Base-by-base conservation (phyloP, 495 filamentous ascomycete species). In the Terfezia claveryi region DNA sequence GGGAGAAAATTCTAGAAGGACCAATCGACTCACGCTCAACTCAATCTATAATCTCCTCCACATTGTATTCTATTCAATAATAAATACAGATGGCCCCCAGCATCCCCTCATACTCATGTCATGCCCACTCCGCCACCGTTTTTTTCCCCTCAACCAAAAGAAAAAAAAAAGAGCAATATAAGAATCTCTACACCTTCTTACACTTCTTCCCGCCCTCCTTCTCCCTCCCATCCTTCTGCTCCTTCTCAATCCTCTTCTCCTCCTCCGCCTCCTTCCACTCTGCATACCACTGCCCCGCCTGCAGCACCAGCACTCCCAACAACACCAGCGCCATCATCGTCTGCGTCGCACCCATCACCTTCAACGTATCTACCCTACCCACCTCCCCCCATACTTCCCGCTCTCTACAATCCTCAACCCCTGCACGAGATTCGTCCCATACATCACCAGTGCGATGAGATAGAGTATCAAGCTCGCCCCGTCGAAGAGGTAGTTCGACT, bases 241-340 rank as follows among this genome's bases (percentile, higher is more conserved):
- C 73, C 64, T 72, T 69, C 49, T 75, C 71, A 55, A 83, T 72
- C 59, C 71, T 70, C 66, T 77, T 80, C 58, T 72, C 73, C 70
- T 96, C 89, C 69, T 87, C 80, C 64, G 72, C 72, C 67, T 95
- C 87, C 76, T 91, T 94, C 58, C 80, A 71, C 75, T 94, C 87
- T 27, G 92, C 91, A 72, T 98, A 98, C 91, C 91, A 98, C 74
- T 96, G 89, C 11, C 92, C 91, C 8, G 86, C 88, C 78, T 98
- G 92, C 63, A 98, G 71, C 36, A 92, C 84, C 57, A 98, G 62
- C 32, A 98, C 84, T 4, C 91, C 91, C 0, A 94, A 79, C 53
- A 96, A 68, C 27, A 98, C 85, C 41, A 98, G 71, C 52, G 88
- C 91, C 44, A 95, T 63, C 59, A 98, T 98, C 3, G 89, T 94